Evolutionary conservation across 2,329 filamentous ascomycete genomes (phyloP).

Genomic region (Nigrospora osmanthi): DNA sequence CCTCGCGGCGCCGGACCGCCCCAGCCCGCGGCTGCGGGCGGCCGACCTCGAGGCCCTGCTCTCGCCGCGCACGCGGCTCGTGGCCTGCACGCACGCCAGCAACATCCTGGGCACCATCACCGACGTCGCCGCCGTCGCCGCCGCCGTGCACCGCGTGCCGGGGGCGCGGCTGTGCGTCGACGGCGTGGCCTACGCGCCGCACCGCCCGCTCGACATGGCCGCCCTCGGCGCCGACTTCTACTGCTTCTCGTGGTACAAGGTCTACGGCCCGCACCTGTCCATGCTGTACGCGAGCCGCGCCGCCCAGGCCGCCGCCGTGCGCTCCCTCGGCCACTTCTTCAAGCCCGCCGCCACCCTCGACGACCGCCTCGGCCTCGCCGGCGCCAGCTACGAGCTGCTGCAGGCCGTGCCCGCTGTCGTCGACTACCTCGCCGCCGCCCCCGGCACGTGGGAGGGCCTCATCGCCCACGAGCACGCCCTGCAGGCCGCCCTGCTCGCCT

Average conservation of each 20-base stretch:
- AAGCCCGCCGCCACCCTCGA: slow-evolving; percentile 51
- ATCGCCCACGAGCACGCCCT: slow-evolving; percentile 52
- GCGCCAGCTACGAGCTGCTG: slow-evolving; percentile 62
- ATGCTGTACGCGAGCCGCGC: slow-evolving; percentile 46
- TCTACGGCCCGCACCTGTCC: slow-evolving; percentile 53
- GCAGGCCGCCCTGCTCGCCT: slow-evolving; percentile 50
- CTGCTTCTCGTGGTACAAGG: slow-evolving; percentile 55
- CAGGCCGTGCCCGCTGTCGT: slow-evolving; percentile 54
- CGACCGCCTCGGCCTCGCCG: slow-evolving; percentile 62
- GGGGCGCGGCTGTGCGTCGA: slow-evolving; percentile 31
- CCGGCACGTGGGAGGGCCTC: slow-evolving; percentile 39
- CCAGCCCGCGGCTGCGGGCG: slow-evolving; percentile 50
- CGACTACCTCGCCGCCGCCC: slow-evolving; percentile 45
- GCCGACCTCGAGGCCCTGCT: slow-evolving; percentile 52
- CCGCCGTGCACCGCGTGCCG: slow-evolving; percentile 36
- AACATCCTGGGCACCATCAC: slow-evolving; percentile 69
- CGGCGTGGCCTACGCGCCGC: slow-evolving; percentile 53
- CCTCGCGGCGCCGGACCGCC: slow-evolving; percentile 25
- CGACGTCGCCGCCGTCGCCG: slow-evolving; percentile 48
- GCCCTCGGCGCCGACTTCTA: slow-evolving; percentile 52
- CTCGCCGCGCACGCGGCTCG: slow-evolving; percentile 56
- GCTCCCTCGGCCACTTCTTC: slow-evolving; percentile 54
- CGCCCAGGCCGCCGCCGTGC: slow-evolving; percentile 29
- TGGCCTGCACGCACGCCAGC: slow-evolving; percentile 65
- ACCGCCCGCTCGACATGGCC: slow-evolving; percentile 48